These are phyloP conservation scores for Saccharomyces hybrid DNA, from an alignment of 1,139 yeast genomes.

Conservation along the genomic window DNA sequence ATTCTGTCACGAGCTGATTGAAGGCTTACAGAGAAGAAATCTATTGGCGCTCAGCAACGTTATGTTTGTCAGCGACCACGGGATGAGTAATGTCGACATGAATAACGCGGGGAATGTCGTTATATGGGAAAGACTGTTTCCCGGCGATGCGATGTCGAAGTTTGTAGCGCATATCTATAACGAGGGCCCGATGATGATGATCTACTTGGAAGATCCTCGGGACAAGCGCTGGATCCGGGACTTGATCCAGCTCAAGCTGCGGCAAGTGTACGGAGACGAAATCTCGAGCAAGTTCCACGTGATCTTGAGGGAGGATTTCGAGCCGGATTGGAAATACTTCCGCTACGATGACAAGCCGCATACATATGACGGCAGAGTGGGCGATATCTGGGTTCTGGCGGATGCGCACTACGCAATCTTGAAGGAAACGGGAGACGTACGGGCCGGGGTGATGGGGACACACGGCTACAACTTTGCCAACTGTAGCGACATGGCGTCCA, in stretches of 20 bases:
- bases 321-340: neutral
- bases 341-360: neutral
- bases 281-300: neutral
- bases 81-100: conserved; percentile 54
- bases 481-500: conserved; percentile 72
- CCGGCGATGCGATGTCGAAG: conserved; percentile 4
- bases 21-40: conserved; percentile 47
- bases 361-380: neutral
- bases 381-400: neutral
- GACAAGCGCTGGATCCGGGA: neutral
- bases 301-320: neutral
- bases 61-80: conserved; percentile 80
- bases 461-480: conserved; percentile 72
- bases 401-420: neutral
- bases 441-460: conserved; percentile 44
- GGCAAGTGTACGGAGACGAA: neutral
- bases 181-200: conserved; percentile 14
- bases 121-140: conserved; percentile 15
- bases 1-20: conserved; percentile 45
- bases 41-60: conserved; percentile 61
- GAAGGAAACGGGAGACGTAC: neutral
- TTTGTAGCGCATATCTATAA: conserved; percentile 9
- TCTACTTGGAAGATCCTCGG: conserved; percentile 7
- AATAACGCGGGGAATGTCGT: conserved; percentile 9
- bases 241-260: neutral